These are phyloP conservation scores for Ceratobasidium sp. DNA, from an alignment of 1,284 basidiomycete species.

Conservation along the genomic window DNA sequence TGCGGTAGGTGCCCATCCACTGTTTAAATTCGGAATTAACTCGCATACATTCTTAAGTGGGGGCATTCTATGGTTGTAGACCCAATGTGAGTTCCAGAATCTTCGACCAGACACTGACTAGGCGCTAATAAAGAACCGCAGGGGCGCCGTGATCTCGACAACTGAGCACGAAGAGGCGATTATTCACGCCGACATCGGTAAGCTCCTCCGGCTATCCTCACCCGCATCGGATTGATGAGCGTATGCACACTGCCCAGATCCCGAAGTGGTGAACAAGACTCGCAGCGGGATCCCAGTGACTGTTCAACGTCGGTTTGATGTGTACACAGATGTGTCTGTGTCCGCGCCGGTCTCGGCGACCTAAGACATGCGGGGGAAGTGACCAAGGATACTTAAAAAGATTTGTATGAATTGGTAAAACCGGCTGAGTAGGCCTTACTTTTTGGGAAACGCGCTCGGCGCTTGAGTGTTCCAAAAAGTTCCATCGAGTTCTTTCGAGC, in stretches of 20 bases:
- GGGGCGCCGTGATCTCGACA: conserved; percentile 82
- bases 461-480: conserved; percentile 29
- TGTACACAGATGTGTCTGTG: conserved; percentile 81
- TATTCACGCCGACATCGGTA: conserved; percentile 81
- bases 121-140: conserved; percentile 48
- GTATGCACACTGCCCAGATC: conserved; percentile 62
- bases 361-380: background rate
- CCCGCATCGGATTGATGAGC: conserved; percentile 27
- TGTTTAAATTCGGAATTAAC: background rate
- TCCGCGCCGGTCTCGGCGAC: conserved; percentile 18
- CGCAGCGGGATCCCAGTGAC: conserved; percentile 88
- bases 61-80: conserved; percentile 90
- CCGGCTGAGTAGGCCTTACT: background rate
- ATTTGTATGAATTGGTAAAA: conserved; percentile 9
- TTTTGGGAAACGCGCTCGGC: conserved; percentile 30
- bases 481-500: conserved; percentile 30
- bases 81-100: conserved; percentile 70
- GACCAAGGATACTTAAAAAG: conserved; percentile 18
- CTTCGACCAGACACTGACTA: background rate
- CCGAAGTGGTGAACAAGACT: conserved; percentile 70
- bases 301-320: conserved; percentile 87
- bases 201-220: conserved; percentile 47
- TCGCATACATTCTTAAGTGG: conserved; percentile 63
- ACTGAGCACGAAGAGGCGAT: conserved; percentile 84
- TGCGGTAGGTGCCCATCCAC: conserved; percentile 64